Evolutionary conservation across 1,284 basidiomycete genomes (phyloP).

Genomic region (Chalciporus sp.): DNA sequence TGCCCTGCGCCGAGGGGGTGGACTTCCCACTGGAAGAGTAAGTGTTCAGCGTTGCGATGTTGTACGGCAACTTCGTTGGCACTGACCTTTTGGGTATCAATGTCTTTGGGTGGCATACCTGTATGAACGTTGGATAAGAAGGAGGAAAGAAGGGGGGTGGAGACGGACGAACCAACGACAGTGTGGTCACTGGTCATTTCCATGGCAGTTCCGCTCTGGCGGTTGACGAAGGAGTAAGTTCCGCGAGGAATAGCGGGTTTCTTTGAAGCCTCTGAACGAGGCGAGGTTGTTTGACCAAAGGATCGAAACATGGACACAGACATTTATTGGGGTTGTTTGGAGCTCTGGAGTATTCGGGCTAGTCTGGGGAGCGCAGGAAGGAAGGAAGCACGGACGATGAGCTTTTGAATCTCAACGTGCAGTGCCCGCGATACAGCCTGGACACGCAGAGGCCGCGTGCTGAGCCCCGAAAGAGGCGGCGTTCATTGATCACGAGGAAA

Average conservation of each 20-base stretch:
- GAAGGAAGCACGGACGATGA: not conserved
- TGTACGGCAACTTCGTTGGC: not conserved
- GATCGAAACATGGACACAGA: constrained; percentile 26
- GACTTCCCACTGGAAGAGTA: constrained; percentile 28
- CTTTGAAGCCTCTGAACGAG: constrained; percentile 22
- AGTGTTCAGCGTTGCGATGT: constrained; percentile 1
- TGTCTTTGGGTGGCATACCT: constrained; percentile 34
- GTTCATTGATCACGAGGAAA: constrained; percentile 17
- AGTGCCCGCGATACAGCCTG: constrained; percentile 4
- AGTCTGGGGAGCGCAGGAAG: not conserved
- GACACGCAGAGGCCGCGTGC: constrained; percentile 27
- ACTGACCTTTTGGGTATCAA: constrained; percentile 32
- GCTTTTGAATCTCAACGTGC: constrained; percentile 22
- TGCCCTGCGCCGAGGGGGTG: constrained; percentile 32
- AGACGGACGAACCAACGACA: constrained; percentile 23
- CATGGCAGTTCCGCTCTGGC: constrained; percentile 37
- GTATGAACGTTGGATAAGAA: not conserved
- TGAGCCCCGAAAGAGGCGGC: not conserved
- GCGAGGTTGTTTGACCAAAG: constrained; percentile 18
- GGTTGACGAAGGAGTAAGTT: constrained; percentile 33
- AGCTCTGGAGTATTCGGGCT: not conserved
- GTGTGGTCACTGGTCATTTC: constrained; percentile 30
- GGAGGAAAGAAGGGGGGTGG: no score
- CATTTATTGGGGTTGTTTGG: constrained; percentile 16
- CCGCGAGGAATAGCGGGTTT: constrained; percentile 32